Evolutionary conservation across 1,284 basidiomycete genomes (phyloP).

Genomic region (Cryptococcus sp.): DNA sequence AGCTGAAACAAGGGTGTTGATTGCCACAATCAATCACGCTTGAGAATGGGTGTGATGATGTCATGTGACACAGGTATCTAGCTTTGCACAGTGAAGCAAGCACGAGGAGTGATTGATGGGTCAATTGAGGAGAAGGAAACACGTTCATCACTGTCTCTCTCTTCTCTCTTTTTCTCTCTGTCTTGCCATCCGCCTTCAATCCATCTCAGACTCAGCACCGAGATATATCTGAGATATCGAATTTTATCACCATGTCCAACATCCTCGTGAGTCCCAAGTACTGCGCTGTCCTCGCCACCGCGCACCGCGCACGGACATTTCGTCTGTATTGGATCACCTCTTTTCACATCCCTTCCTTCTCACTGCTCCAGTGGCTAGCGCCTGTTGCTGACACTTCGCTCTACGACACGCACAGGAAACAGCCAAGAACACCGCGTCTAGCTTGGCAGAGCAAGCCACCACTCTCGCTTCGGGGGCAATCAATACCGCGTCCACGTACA

Average conservation of each 20-base stretch:
- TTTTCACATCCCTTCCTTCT: background rate
- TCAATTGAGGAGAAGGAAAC: too few species aligned
- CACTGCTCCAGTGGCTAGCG: too few species aligned
- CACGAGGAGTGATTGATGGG: too few species aligned
- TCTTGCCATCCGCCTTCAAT: too few species aligned
- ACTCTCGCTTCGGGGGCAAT: constrained; percentile 13
- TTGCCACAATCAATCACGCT: background rate
- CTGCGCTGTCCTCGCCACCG: too few species aligned
- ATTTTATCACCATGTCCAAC: background rate
- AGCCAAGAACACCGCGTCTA: constrained; percentile 15
- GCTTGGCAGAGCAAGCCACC: constrained; percentile 16
- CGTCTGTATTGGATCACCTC: background rate
- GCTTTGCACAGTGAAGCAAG: too few species aligned
- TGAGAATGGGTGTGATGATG: constrained; percentile 5
- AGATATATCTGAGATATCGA: too few species aligned
- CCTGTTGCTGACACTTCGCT: background rate
- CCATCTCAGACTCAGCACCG: too few species aligned
- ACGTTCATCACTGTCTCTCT: too few species aligned
- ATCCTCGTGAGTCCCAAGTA: constrained; percentile 1
- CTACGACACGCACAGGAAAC: constrained; percentile 1
- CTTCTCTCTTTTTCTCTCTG: too few species aligned
- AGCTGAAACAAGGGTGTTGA: background rate
- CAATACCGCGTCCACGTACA: constrained; percentile 9
- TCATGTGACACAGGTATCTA: background rate
- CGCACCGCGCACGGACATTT: too few species aligned